Percentiles rank a stretch among this genome's conserved stretches.
phyloP scores from a whole-genome alignment of 805 yeast species.

The Pichia exigua region DNA sequence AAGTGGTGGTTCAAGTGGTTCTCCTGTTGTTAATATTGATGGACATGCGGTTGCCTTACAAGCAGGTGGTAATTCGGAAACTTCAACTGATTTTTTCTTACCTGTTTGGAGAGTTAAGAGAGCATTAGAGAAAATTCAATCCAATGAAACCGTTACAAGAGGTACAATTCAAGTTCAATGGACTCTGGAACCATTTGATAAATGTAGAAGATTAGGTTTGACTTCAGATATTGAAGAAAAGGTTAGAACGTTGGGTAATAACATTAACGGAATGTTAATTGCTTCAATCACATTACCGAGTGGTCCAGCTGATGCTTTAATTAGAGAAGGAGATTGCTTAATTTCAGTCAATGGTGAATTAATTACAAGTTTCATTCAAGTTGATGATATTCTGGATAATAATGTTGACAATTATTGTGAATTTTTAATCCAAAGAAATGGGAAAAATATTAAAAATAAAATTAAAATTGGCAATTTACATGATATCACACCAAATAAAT shows the following conservation, averaged over 20 bases:
- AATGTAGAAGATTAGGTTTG: conserved; percentile 81
- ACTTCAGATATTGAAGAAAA: conserved; percentile 62
- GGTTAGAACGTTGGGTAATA: conserved; percentile 55
- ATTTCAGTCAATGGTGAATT: conserved; percentile 60
- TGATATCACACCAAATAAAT: conserved; percentile 72
- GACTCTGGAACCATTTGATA: conserved; percentile 81
- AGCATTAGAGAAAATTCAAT: conserved; percentile 70
- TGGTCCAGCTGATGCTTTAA: conserved; percentile 70
- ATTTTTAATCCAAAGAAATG: conserved; percentile 67
- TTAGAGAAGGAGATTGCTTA: conserved; percentile 82
- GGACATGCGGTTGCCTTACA: conserved; percentile 87
- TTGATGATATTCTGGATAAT: conserved; percentile 77
- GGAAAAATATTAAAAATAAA: conserved; percentile 41
- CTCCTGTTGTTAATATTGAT: conserved; percentile 88
- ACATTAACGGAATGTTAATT: conserved; percentile 70
- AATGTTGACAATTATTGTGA: conserved; percentile 52
- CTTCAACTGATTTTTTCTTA: conserved; percentile 87
- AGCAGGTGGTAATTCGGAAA: conserved; percentile 89
- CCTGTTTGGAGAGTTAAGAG: conserved; percentile 80
- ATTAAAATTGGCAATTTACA: conserved; percentile 71
- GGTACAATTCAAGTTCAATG: conserved; percentile 92
- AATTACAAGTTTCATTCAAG: conserved; percentile 63
- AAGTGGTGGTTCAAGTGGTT: conserved; percentile 92
- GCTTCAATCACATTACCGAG: conserved; percentile 75
- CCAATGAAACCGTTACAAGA: conserved; percentile 53